Percentiles rank a stretch among this genome's conserved stretches.
These are phyloP conservation scores for Diplotaxis tenuifolia DNA, from an alignment of 345 rosid genomes.

Conservation along the genomic window DNA sequence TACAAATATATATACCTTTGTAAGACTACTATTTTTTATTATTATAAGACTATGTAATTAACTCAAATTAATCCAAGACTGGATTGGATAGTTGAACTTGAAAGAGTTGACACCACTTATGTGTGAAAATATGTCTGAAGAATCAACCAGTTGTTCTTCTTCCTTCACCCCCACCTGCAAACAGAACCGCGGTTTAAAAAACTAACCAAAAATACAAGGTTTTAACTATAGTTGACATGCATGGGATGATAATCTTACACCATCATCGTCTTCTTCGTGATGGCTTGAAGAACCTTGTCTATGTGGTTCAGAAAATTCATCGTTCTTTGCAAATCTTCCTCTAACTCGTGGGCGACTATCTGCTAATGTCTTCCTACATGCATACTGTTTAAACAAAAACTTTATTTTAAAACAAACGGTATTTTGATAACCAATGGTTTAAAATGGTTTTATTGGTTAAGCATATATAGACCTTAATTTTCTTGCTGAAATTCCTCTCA, in stretches of 20 bases:
- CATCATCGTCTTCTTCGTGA: slow-evolving; percentile 70
- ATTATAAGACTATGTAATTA: slow-evolving; percentile 1
- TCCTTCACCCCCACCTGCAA: slow-evolving; percentile 64
- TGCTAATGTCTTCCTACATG: slow-evolving; percentile 93
- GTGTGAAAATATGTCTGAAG: slow-evolving; percentile 80
- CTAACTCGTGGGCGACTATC: slow-evolving; percentile 92
- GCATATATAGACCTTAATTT: slow-evolving; percentile 65
- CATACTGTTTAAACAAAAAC: slow-evolving; percentile 50
- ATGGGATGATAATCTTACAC: slow-evolving; percentile 46
- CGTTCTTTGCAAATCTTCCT: slow-evolving; percentile 95
- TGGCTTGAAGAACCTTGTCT: slow-evolving; percentile 53
- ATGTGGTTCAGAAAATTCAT: slow-evolving; percentile 61
- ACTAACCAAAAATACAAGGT: neutral
- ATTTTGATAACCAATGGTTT: neutral
- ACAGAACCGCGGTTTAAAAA: neutral
- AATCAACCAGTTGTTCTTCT: slow-evolving; percentile 73
- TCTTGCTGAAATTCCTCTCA: slow-evolving; percentile 95
- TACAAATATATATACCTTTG: slow-evolving; percentile 22
- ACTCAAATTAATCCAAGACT: slow-evolving; percentile 78
- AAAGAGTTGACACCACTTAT: slow-evolving; percentile 87
- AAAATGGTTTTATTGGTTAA: slow-evolving; percentile 13
- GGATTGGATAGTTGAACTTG: slow-evolving; percentile 73
- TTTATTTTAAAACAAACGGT: neutral
- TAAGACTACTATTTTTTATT: slow-evolving; percentile 10
- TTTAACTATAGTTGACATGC: neutral